A percentile compares a stretch with the other conserved stretches of the same genome.
Conservation (phyloP, 129 eudicot genomes). For the Artemisia annua region DNA sequence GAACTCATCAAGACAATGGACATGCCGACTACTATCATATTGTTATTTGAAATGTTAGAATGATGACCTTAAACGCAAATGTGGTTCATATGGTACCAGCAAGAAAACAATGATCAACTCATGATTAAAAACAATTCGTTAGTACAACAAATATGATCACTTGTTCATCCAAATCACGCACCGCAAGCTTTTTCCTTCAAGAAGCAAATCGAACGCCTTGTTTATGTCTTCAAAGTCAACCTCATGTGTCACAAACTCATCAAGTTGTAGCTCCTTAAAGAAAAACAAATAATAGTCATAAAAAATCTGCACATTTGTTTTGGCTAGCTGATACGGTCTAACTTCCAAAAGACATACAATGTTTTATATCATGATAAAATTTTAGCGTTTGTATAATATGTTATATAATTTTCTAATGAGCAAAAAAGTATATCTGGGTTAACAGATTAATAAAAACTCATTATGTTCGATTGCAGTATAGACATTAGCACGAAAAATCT, state of each 20-base stretch:
- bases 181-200: slow-evolving; percentile 63
- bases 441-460: no score
- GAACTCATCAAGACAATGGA: no score
- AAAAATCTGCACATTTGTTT: not conserved
- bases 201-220: slow-evolving; percentile 70
- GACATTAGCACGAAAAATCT: not conserved
- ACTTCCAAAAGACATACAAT: not conserved
- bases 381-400: not conserved
- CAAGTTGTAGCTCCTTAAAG: slow-evolving; percentile 59
- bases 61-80: not conserved
- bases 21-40: no score
- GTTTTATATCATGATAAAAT: no score
- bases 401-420: not conserved
- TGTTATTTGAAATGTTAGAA: no score
- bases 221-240: slow-evolving; percentile 69
- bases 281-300: no score
- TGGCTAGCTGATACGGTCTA: not conserved
- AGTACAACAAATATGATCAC: slow-evolving; percentile 24
- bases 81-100: not conserved
- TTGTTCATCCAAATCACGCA: slow-evolving; percentile 88
- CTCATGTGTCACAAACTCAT: slow-evolving; percentile 83
- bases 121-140: not conserved
- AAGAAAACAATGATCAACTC: not conserved
- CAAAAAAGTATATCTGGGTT: no score
- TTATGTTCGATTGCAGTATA: no score